Evolutionary conservation across 441 rosid species (phyloP).

Genomic region (Biscutella laevigata): DNA sequence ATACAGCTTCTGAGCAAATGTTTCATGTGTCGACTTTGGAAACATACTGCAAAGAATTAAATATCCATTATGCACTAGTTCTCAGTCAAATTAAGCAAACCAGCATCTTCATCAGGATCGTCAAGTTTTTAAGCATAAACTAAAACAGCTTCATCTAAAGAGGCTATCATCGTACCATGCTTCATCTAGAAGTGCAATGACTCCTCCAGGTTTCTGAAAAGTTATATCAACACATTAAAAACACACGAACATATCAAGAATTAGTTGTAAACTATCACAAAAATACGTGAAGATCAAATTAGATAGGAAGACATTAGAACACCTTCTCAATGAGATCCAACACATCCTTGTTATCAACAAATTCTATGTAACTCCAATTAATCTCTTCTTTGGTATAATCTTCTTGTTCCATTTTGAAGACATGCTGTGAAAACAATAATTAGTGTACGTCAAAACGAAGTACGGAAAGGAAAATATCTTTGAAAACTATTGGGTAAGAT

Average conservation of each 20-base stretch:
- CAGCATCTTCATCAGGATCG: constrained; percentile 1
- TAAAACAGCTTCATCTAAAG: constrained; percentile 12
- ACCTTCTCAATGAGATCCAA: constrained; percentile 98
- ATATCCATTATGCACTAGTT: constrained; percentile 20
- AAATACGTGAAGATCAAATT: neutral
- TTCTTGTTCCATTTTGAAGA: constrained; percentile 99
- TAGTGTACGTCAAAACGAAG: constrained; percentile 17
- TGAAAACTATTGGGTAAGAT: constrained; percentile 7
- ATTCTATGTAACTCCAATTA: constrained; percentile 99
- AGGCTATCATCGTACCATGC: constrained; percentile 66
- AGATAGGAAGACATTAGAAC: constrained; percentile 6
- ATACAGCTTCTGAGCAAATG: constrained; percentile 97
- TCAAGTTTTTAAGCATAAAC: constrained; percentile 8
- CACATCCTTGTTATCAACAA: constrained; percentile 98
- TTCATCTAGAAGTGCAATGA: constrained; percentile 97
- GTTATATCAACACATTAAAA: no score
- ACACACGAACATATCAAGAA: no score
- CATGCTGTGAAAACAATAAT: constrained; percentile 64
- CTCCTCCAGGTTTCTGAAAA: constrained; percentile 99
- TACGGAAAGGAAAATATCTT: constrained; percentile 2
- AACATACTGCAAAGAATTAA: constrained; percentile 85
- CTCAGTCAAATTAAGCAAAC: constrained; percentile 14
- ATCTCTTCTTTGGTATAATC: constrained; percentile 98
- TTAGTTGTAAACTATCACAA: neutral
- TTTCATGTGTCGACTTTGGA: constrained; percentile 98